phyloP scores from a whole-genome alignment of 116 monocot species.

The Dioscorea cayenensis region DNA sequence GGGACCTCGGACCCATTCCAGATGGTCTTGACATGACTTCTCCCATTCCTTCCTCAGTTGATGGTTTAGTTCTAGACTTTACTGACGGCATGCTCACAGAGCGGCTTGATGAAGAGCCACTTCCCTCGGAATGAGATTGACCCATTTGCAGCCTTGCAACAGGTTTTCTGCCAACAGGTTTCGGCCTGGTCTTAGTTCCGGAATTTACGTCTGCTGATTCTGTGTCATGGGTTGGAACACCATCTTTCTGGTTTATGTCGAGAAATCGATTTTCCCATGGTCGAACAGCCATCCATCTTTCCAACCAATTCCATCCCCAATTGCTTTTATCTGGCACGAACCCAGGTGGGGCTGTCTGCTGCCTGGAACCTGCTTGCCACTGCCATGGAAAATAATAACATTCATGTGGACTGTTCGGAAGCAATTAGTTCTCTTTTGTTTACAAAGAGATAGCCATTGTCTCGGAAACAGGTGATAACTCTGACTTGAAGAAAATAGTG shows the following conservation, averaged over 20 bases:
- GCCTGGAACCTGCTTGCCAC: slow-evolving; percentile 91
- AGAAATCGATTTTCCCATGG: slow-evolving; percentile 98
- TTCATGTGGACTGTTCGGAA: no score
- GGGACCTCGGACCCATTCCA: slow-evolving; percentile 36
- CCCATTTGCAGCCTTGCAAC: slow-evolving; percentile 27
- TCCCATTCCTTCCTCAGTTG: slow-evolving; percentile 19
- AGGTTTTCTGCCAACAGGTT: slow-evolving; percentile 29
- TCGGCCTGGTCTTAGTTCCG: slow-evolving; percentile 24
- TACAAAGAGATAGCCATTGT: no score
- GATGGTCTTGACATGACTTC: slow-evolving; percentile 40
- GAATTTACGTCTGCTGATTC: slow-evolving; percentile 23
- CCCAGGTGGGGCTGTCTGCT: slow-evolving; percentile 23
- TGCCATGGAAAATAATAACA: slow-evolving; percentile 12
- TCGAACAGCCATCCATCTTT: slow-evolving; percentile 99
- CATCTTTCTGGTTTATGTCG: slow-evolving; percentile 72
- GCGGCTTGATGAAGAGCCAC: slow-evolving; percentile 40
- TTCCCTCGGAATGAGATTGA: slow-evolving; percentile 50
- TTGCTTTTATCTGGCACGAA: slow-evolving; percentile 69
- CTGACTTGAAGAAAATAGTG: not conserved
- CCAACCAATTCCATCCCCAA: slow-evolving; percentile 99
- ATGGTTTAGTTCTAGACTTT: slow-evolving; percentile 32
- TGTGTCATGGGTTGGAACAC: slow-evolving; percentile 23
- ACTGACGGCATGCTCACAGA: slow-evolving; percentile 12
- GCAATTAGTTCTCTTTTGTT: no score
- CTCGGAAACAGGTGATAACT: not conserved